Percentiles rank a stretch among this genome's conserved stretches.
phyloP scores from a whole-genome alignment of 2,329 filamentous ascomycete genomes.

The Fusarium praegraminearum region DNA sequence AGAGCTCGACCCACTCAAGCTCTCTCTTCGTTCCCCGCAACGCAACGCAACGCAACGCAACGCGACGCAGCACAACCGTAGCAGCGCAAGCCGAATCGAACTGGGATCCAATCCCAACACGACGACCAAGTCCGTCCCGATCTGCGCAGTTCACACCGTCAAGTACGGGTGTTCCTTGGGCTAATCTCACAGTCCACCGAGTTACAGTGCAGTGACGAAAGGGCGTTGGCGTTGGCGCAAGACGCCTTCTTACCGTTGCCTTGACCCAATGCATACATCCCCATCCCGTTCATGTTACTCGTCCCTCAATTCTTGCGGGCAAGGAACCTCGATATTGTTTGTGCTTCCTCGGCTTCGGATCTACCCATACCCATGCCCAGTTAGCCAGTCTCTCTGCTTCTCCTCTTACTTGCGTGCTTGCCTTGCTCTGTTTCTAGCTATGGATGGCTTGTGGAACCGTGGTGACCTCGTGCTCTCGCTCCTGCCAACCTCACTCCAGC shows the following conservation, averaged over 20 bases:
- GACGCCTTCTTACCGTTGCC: constrained; percentile 5
- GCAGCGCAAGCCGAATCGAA: constrained; percentile 8
- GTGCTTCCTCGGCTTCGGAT: constrained; percentile 43
- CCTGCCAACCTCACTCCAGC: constrained; percentile 40
- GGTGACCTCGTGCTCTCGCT: constrained; percentile 48
- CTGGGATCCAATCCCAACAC: constrained; percentile 24
- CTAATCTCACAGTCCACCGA: constrained; percentile 42
- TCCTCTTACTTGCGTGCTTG: constrained; percentile 7
- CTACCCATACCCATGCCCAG: constrained; percentile 29
- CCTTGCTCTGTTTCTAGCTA: constrained; percentile 17
- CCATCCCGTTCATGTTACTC: constrained; percentile 43
- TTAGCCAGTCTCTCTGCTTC: constrained; percentile 26
- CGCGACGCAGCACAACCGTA: constrained; percentile 2
- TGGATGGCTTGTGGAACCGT: constrained; percentile 47
- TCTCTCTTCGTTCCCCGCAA: constrained; percentile 45
- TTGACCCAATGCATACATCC: constrained; percentile 10
- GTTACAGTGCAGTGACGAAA: constrained; percentile 37
- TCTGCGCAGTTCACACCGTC: constrained; percentile 49
- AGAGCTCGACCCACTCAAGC: constrained; percentile 39
- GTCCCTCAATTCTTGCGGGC: constrained; percentile 38
- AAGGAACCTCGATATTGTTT: constrained; percentile 41
- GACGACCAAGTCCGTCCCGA: constrained; percentile 46
- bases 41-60: background rate
- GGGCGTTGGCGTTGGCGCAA: constrained; percentile 35
- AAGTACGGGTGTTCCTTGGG: constrained; percentile 29